A percentile compares a stretch with the other conserved stretches of the same genome.
Evolutionary conservation across 768 basidiomycete genomes (phyloP).

Genomic region (Trametes punicea): DNA sequence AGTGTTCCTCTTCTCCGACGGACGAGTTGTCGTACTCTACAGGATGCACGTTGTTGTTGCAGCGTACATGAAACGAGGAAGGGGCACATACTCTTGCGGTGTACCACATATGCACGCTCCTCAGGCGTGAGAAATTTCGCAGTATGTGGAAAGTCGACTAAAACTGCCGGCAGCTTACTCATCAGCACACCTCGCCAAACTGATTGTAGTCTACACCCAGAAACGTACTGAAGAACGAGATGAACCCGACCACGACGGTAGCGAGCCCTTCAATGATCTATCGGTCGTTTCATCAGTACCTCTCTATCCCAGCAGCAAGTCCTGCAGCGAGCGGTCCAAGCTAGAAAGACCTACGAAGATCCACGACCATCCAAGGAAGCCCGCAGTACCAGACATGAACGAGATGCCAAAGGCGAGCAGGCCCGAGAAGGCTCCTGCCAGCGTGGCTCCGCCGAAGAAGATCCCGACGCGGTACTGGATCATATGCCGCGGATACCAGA

Average conservation of each 20-base stretch:
- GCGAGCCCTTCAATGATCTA: slow-evolving; percentile 63
- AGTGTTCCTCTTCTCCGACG: slow-evolving; percentile 59
- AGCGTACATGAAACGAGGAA: neutral
- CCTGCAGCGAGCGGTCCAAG: neutral
- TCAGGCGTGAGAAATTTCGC: slow-evolving; percentile 60
- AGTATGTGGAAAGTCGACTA: slow-evolving; percentile 60
- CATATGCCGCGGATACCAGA: slow-evolving; percentile 29
- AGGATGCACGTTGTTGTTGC: slow-evolving; percentile 29
- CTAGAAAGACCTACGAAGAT: slow-evolving; percentile 27
- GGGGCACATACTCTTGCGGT: slow-evolving; percentile 9
- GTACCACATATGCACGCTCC: slow-evolving; percentile 47
- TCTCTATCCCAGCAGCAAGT: neutral
- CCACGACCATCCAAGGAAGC: slow-evolving; percentile 31
- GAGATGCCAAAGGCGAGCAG: slow-evolving; percentile 34
- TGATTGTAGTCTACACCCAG: no score
- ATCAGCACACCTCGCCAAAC: neutral
- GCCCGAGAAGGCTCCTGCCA: slow-evolving; percentile 25
- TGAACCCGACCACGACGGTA: slow-evolving; percentile 51
- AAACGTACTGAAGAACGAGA: slow-evolving; percentile 28
- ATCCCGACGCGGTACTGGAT: slow-evolving; percentile 26
- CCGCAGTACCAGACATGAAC: slow-evolving; percentile 31
- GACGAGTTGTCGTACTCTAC: slow-evolving; percentile 55
- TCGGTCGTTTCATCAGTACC: neutral
- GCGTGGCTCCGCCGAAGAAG: slow-evolving; percentile 27
- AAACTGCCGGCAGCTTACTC: slow-evolving; percentile 33